Conservation (phyloP, 2,329 filamentous ascomycete species). For the Emmonsia crescens region DNA sequence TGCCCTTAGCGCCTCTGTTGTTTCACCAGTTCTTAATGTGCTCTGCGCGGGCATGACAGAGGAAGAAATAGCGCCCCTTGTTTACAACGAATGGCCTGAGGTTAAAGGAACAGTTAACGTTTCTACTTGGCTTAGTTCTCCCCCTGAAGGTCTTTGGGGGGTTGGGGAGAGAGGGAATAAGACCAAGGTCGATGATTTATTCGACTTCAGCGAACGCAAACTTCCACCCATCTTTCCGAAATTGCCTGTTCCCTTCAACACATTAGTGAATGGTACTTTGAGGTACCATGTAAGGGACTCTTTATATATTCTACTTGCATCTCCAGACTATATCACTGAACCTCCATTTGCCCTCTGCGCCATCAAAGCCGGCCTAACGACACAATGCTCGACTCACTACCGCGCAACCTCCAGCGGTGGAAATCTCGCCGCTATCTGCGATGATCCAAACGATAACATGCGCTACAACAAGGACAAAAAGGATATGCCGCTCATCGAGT, state of each 20-base stretch:
- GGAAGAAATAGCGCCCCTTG: slow-evolving; percentile 50
- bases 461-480: slow-evolving; percentile 42
- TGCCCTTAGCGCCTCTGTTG: slow-evolving; percentile 54
- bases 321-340: slow-evolving; percentile 19
- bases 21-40: slow-evolving; percentile 60
- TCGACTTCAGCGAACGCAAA: slow-evolving; percentile 51
- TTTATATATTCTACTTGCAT: slow-evolving; percentile 56
- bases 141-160: slow-evolving; percentile 25
- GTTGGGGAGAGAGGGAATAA: slow-evolving; percentile 40
- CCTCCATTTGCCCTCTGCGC: slow-evolving; percentile 57
- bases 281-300: slow-evolving; percentile 36
- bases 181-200: slow-evolving; percentile 58
- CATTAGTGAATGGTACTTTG: slow-evolving; percentile 44
- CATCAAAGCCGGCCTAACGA: slow-evolving; percentile 51
- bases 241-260: slow-evolving; percentile 53
- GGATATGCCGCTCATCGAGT: slow-evolving; percentile 16
- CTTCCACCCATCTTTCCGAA: slow-evolving; percentile 47
- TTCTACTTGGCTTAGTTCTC: slow-evolving; percentile 18
- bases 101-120: slow-evolving; percentile 3
- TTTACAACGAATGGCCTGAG: slow-evolving; percentile 52
- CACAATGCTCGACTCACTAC: slow-evolving; percentile 55
- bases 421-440: slow-evolving; percentile 51
- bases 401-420: slow-evolving; percentile 46
- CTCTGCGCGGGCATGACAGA: slow-evolving; percentile 57
- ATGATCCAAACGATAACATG: slow-evolving; percentile 44